Evolutionary conservation across 768 basidiomycete genomes (phyloP), one percentile per base, ranked within the genome.

Genomic region (Epithele typhae): DNA sequence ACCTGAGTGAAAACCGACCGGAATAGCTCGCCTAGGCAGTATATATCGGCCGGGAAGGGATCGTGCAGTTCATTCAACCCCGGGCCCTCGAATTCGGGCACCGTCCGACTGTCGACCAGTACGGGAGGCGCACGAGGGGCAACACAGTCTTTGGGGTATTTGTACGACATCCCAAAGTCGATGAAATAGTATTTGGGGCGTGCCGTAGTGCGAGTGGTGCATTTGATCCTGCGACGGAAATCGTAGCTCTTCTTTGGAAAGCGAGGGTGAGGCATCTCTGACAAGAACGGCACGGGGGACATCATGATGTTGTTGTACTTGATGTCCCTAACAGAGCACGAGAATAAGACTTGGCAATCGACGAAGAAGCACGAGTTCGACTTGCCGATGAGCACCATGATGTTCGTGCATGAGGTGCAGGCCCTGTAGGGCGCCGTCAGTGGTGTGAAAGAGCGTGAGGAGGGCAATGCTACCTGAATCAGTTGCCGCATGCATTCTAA

Each of bases 401-500:
- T 68, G 55, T 4, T 56, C 46, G 49, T 72, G 68, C 56, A 70
- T 64, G 44, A 68, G 68, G 24, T 56, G 52, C 2, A 71, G 43
- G 0, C 68, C 68, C 68, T 69, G 10, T 25, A 23, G 2, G 27
- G 12, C 18, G 25, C 15, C n/a, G n/a, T 38, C 4, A 38, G 19
- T 38, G n/a, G n/a, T 23, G 6, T 19, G 2, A 11, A 25, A 25
- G 18, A 37, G 34, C 27, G 15, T 33, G 24, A 19, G 38, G 1
- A 12, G 27, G 4, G 2, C 5, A 24, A 18, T 14, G 37, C 6
- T n/a, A 65, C 70, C 54, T 69, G 64, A 19, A 71, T 61, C 7
- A 66, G 30, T 37, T 70, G 67, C 0, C 56, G 43, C 21, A 69
- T 51, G 37, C 59, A 70, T 3, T 65, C 64, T 0, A 71, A 33